Conservation (phyloP, 1,284 basidiomycete genomes). For the Pseudozyma tsukubaensis region DNA sequence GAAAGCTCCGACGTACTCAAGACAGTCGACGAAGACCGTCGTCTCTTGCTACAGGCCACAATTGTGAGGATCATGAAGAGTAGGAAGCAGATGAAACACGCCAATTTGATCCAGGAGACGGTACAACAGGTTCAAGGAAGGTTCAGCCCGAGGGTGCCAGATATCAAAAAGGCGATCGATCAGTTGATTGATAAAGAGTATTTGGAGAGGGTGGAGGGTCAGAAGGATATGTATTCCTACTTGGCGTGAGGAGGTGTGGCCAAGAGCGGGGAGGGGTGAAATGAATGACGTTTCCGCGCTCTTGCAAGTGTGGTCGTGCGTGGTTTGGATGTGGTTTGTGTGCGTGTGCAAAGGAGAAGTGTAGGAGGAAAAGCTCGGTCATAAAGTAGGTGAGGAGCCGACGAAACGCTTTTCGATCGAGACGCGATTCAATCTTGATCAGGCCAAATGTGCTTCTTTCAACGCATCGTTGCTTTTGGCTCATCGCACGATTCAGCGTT, state of each 20-base stretch:
- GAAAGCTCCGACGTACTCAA: constrained; percentile 91
- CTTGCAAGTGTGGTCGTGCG: no score
- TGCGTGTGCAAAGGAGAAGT: no score
- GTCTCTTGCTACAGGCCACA: constrained; percentile 95
- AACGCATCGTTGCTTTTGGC: no score
- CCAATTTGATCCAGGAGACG: constrained; percentile 91
- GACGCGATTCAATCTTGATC: no score
- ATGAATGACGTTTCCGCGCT: background rate
- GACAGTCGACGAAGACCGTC: constrained; percentile 96
- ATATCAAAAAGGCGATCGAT: constrained; percentile 93
- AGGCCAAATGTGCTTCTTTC: no score
- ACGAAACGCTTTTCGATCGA: no score
- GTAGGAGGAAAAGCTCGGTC: no score
- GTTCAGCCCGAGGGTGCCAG: constrained; percentile 88
- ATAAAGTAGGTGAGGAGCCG: no score
- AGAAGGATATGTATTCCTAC: constrained; percentile 65
- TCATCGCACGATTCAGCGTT: no score
- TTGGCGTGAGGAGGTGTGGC: constrained; percentile 50
- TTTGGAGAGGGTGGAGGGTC: constrained; percentile 87
- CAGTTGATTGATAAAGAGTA: constrained; percentile 97
- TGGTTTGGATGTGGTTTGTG: no score
- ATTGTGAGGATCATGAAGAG: constrained; percentile 99
- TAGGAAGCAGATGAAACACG: constrained; percentile 94
- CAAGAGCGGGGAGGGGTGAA: background rate
- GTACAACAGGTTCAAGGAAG: constrained; percentile 89